These are phyloP conservation scores for Saturnispora besseyi DNA, from an alignment of 805 yeast species.

Conservation along the genomic window DNA sequence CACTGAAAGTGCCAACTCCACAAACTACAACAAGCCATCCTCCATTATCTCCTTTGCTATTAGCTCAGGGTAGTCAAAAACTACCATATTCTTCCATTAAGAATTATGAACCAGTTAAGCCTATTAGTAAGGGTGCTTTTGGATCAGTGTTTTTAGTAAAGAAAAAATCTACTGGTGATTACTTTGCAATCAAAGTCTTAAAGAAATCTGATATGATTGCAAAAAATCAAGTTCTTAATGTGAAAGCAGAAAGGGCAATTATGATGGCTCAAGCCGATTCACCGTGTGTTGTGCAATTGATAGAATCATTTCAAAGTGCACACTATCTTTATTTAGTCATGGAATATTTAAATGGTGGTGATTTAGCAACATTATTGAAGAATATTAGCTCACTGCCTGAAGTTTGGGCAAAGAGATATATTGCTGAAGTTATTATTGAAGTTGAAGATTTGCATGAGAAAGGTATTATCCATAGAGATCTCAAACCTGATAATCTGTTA, in stretches of 20 bases:
- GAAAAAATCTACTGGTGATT: slow-evolving; percentile 81
- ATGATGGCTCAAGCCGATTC: slow-evolving; percentile 95
- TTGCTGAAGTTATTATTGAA: slow-evolving; percentile 86
- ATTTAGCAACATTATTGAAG: slow-evolving; percentile 77
- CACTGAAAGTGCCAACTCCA: neutral
- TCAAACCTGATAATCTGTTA: slow-evolving; percentile 88
- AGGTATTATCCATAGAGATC: slow-evolving; percentile 89
- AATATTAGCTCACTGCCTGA: slow-evolving; percentile 77
- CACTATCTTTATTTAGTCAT: slow-evolving; percentile 86
- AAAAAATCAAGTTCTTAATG: slow-evolving; percentile 91
- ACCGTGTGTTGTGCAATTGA: slow-evolving; percentile 85
- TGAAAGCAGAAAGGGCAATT: slow-evolving; percentile 92
- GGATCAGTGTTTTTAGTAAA: slow-evolving; percentile 89
- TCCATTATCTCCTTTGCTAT: slow-evolving; percentile 73
- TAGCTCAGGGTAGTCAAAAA: slow-evolving; percentile 53
- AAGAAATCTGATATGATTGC: slow-evolving; percentile 94
- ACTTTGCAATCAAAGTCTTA: slow-evolving; percentile 87
- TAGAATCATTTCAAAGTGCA: slow-evolving; percentile 79
- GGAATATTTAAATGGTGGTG: slow-evolving; percentile 97
- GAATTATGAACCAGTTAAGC: slow-evolving; percentile 86
- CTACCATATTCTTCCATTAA: slow-evolving; percentile 55
- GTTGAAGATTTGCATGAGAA: slow-evolving; percentile 80
- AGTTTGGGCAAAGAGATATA: slow-evolving; percentile 76
- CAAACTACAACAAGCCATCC: slow-evolving; percentile 33
- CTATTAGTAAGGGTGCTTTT: slow-evolving; percentile 95